These are phyloP conservation scores for Endoconidiophora polonica DNA, from an alignment of 2,329 filamentous ascomycete species.

Conservation along the genomic window DNA sequence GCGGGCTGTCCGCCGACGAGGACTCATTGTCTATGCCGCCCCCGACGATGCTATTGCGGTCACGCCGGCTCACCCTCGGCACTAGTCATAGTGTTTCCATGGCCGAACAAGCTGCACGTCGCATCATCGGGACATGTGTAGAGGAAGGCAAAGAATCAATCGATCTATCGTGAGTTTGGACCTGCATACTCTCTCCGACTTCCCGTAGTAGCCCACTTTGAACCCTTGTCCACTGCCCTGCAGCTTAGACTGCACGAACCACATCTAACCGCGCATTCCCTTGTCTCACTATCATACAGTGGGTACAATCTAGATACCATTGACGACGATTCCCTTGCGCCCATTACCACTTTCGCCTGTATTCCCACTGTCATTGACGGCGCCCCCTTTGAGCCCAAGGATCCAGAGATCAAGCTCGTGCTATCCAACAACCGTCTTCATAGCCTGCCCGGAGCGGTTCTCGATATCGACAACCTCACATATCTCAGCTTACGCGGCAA, in stretches of 20 bases:
- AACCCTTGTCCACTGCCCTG: too few species aligned
- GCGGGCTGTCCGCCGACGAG: constrained; percentile 4
- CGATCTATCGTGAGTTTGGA: constrained; percentile 39
- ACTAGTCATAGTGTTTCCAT: constrained; percentile 18
- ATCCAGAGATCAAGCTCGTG: constrained; percentile 43
- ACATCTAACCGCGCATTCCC: background rate
- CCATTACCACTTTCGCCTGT: constrained; percentile 35
- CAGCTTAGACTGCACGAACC: too few species aligned
- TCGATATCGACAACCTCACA: constrained; percentile 43
- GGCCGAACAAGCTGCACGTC: constrained; percentile 28
- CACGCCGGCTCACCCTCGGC: constrained; percentile 7
- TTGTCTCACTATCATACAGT: constrained; percentile 16
- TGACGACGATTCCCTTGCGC: constrained; percentile 38
- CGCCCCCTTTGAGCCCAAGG: constrained; percentile 41
- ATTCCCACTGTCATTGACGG: constrained; percentile 38
- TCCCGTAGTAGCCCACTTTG: background rate
- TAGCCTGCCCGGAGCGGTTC: constrained; percentile 41
- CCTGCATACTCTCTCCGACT: background rate
- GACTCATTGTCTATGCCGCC: constrained; percentile 3
- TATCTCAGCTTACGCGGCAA: constrained; percentile 52
- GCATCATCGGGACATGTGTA: constrained; percentile 33
- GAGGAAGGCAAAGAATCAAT: constrained; percentile 42
- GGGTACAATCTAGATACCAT: constrained; percentile 33
- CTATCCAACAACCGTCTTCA: constrained; percentile 42
- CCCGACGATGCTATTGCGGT: background rate